A percentile compares a stretch with the other conserved stretches of the same genome.
phyloP scores from a whole-genome alignment of 225 moss, liverwort and hornwort genomes.

The Marchantia paleacea region DNA sequence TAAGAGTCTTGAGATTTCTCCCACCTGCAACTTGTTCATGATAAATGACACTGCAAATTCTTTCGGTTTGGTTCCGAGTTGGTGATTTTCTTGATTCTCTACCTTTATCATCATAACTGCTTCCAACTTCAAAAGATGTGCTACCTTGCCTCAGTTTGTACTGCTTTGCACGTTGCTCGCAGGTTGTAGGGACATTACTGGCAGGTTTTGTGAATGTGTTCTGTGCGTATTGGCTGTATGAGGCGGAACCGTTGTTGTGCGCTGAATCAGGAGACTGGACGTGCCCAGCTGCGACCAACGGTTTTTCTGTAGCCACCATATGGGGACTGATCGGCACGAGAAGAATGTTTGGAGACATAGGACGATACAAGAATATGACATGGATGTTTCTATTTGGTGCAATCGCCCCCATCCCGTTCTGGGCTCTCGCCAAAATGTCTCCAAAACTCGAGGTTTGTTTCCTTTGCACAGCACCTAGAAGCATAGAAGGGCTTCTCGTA shows the following conservation, averaged over 20 bases:
- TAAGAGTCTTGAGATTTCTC: too few relatives aligned
- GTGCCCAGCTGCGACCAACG: slow-evolving; percentile 52
- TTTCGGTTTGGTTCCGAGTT: too few relatives aligned
- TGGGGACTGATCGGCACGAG: slow-evolving; percentile 66
- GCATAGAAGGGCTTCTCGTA: neutral
- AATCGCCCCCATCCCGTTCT: slow-evolving; percentile 61
- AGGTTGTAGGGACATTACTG: slow-evolving; percentile 60
- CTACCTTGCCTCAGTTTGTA: too few relatives aligned
- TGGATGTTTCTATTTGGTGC: slow-evolving; percentile 59
- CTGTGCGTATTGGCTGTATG: slow-evolving; percentile 61
- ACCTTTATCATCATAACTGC: too few relatives aligned
- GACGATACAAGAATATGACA: slow-evolving; percentile 50
- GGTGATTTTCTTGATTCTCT: too few relatives aligned
- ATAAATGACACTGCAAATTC: too few relatives aligned
- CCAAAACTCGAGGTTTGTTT: slow-evolving; percentile 45
- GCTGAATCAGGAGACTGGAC: slow-evolving; percentile 59
- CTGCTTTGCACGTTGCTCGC: slow-evolving; percentile 13
- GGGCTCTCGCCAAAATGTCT: slow-evolving; percentile 50
- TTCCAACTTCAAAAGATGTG: too few relatives aligned
- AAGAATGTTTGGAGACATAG: slow-evolving; percentile 49
- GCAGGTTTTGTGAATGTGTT: slow-evolving; percentile 62
- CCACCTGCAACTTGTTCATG: too few relatives aligned
- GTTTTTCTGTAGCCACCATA: slow-evolving; percentile 47
- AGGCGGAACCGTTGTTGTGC: slow-evolving; percentile 46
- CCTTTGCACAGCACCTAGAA: neutral